These are phyloP conservation scores for Candida smagusa DNA, from an alignment of 1,139 yeast species.

Conservation along the genomic window DNA sequence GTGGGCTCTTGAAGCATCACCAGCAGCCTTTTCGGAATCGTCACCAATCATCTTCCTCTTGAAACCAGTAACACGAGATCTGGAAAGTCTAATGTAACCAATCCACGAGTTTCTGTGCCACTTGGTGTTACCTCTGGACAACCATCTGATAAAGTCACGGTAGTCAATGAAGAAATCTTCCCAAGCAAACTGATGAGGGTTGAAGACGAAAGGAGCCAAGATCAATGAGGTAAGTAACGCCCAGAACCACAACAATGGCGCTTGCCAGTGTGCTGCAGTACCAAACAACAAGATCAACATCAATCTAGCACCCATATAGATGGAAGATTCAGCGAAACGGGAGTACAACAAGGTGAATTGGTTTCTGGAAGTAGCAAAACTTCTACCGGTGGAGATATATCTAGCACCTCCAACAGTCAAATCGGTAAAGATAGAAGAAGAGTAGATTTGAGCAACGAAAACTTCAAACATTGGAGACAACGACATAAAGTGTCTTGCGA, in stretches of 20 bases:
- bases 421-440: constrained; percentile 86
- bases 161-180: constrained; percentile 98
- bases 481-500: constrained; percentile 82
- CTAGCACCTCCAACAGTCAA: constrained; percentile 99
- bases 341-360: constrained; percentile 95
- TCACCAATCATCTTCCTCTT: constrained; percentile 88
- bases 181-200: constrained; percentile 99
- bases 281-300: constrained; percentile 87
- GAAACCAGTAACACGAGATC: constrained; percentile 98
- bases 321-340: constrained; percentile 95
- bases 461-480: constrained; percentile 97
- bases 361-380: constrained; percentile 97
- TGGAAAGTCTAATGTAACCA: constrained; percentile 90
- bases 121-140: constrained; percentile 96
- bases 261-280: constrained; percentile 94
- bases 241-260: constrained; percentile 98
- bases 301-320: constrained; percentile 93
- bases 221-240: constrained; percentile 86
- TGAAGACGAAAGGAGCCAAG: constrained; percentile 91
- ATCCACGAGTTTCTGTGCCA: constrained; percentile 99
- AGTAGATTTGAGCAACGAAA: constrained; percentile 96
- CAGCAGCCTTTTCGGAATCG: constrained; percentile 88
- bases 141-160: constrained; percentile 98
- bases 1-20: constrained; percentile 93
- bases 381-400: constrained; percentile 98